phyloP scores from a whole-genome alignment of 345 rosid genomes.

The Aquilaria yunnanensis region DNA sequence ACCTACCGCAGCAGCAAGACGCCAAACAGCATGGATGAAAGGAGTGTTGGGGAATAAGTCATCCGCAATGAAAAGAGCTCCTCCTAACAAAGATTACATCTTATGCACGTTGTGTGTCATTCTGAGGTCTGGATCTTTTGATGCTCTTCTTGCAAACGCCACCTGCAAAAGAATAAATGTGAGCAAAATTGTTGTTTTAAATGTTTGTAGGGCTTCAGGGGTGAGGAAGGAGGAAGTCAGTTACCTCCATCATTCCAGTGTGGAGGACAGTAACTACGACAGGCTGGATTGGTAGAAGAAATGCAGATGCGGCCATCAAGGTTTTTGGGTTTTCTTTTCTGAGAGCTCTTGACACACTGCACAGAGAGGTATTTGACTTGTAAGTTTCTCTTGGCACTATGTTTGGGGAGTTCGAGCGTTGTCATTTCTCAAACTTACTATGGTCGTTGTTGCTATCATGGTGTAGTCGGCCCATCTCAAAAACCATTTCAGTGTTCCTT shows the following conservation, averaged over 20 bases:
- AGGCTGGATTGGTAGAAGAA: slow-evolving; percentile 79
- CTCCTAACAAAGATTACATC: slow-evolving; percentile 79
- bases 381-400: background rate
- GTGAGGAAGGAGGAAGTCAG: background rate
- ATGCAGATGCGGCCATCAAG: slow-evolving; percentile 91
- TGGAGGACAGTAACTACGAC: slow-evolving; percentile 89
- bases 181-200: too few species aligned
- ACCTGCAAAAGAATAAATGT: slow-evolving; percentile 29
- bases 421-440: slow-evolving; percentile 36
- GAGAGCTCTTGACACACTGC: slow-evolving; percentile 87
- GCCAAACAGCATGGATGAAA: slow-evolving; percentile 97
- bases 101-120: slow-evolving; percentile 73
- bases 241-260: slow-evolving; percentile 96
- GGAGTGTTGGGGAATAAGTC: slow-evolving; percentile 71
- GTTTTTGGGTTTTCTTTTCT: slow-evolving; percentile 86
- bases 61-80: slow-evolving; percentile 82
- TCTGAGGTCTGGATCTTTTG: slow-evolving; percentile 76
- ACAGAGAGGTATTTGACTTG: slow-evolving; percentile 3
- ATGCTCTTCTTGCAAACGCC: slow-evolving; percentile 73
- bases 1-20: slow-evolving; percentile 93
- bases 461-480: slow-evolving; percentile 91
- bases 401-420: too few species aligned
- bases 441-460: slow-evolving; percentile 82
- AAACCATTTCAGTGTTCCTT: slow-evolving; percentile 69
- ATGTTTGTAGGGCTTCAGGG: too few species aligned